Percentiles rank a stretch among this genome's conserved stretches.
phyloP scores from a whole-genome alignment of 73 alveolate genomes.

The Paramecium caudatum region DNA sequence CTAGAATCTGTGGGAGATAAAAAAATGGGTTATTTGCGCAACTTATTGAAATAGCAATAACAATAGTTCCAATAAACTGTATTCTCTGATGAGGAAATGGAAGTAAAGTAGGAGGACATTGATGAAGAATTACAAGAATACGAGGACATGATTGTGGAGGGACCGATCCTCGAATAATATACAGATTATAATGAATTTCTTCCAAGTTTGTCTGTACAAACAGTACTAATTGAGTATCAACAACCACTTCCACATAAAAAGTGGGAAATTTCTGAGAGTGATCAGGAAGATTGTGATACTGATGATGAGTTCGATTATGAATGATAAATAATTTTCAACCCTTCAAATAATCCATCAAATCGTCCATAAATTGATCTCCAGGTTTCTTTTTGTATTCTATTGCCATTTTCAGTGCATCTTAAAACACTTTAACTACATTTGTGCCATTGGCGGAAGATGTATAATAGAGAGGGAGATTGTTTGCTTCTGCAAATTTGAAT shows the following conservation, averaged over 20 bases:
- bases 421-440: conserved; percentile 93
- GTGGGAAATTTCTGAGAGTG: background rate
- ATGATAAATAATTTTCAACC: conserved; percentile 17
- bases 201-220: too few relatives aligned
- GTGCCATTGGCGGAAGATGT: conserved; percentile 98
- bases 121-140: background rate
- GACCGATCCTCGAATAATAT: too few relatives aligned
- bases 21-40: conserved; percentile 51
- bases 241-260: background rate
- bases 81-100: background rate
- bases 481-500: conserved; percentile 91
- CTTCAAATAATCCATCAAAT: conserved; percentile 76
- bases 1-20: background rate
- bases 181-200: too few relatives aligned
- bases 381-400: conserved; percentile 90
- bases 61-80: background rate
- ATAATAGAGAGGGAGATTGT: conserved; percentile 89
- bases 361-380: conserved; percentile 85
- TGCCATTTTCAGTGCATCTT: conserved; percentile 91
- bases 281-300: conserved; percentile 35
- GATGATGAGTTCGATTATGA: conserved; percentile 48
- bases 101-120: background rate
- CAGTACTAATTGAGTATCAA: background rate
- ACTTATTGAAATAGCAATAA: background rate
- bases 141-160: conserved; percentile 19